Percentiles rank a stretch among this genome's conserved stretches.
phyloP scores from a whole-genome alignment of 2,329 filamentous ascomycete genomes.

The Camptophora hylomeconis region DNA sequence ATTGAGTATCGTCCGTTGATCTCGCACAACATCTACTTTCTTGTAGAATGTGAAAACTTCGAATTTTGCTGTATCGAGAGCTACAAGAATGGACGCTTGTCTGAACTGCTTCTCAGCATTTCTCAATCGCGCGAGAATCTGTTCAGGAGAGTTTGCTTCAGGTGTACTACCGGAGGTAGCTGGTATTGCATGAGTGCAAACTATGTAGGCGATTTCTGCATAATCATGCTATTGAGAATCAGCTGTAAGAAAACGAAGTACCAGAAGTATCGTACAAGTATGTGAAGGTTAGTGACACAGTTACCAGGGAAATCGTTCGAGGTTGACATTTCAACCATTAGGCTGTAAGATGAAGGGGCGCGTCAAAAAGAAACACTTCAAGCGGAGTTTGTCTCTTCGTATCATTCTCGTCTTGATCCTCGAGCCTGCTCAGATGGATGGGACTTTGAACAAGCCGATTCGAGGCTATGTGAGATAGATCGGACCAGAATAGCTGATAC shows the following conservation, averaged over 20 bases:
- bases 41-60: slow-evolving; percentile 19
- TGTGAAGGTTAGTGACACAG: slow-evolving; percentile 14
- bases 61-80: slow-evolving; percentile 11
- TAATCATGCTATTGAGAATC: slow-evolving; percentile 12
- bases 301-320: slow-evolving; percentile 13
- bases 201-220: slow-evolving; percentile 17
- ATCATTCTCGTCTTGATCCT: no score
- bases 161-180: slow-evolving; percentile 7
- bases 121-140: slow-evolving; percentile 12
- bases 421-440: no score
- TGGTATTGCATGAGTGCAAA: slow-evolving; percentile 15
- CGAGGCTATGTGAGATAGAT: no score
- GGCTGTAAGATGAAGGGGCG: slow-evolving; percentile 10
- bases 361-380: slow-evolving; percentile 5
- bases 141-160: slow-evolving; percentile 6
- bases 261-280: slow-evolving; percentile 9
- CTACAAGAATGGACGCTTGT: slow-evolving; percentile 15
- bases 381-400: no score
- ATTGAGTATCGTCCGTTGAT: slow-evolving; percentile 14
- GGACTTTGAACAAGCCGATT: no score
- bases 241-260: slow-evolving; percentile 1
- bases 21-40: slow-evolving; percentile 16
- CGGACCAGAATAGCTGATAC: no score
- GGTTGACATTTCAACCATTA: slow-evolving; percentile 15
- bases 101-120: slow-evolving; percentile 16